Evolutionary conservation across 2,329 filamentous ascomycete species (phyloP), one percentile per base, ranked within the genome.

Genomic region (Trichophyton equinum): DNA sequence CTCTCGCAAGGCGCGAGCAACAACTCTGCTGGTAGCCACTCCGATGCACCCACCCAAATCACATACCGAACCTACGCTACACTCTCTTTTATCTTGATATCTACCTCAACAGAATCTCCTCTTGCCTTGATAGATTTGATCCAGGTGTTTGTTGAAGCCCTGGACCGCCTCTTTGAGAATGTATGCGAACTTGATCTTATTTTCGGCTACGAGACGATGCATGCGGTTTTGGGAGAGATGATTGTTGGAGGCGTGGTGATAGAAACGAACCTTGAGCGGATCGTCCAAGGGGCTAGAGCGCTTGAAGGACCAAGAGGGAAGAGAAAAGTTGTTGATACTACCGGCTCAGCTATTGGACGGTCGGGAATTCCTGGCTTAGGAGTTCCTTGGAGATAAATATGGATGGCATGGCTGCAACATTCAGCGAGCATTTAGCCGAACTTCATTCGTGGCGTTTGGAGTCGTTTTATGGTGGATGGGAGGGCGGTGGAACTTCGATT

Each of bases 61-160:
- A 97, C 94, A 7, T 99, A 99, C 80, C 90, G 94, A 62, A 89
- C 96, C 80, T 99, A 97, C 72, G 94, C 94, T 8, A 99, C 94
- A 0, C 87, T 99, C 64, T 97, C 95, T 77, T 99, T 99, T 78
- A 99, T 99, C 75, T 81, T 99, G 72, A 99, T 99, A 70, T 94
- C 88, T 40, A 99, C 95, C 3, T 90, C 91, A 4, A 96, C 94
- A 62, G 94, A 99, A 75, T 96, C 90, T 0, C 94, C 94, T 0
- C 86, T 99, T 2, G 94, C 94, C 0, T 82, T 99, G 25, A 91
- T 99, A 64, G 94, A 99, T 74, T 79, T 99, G 60, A 97, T 99
- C 66, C 94, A 99, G 75, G 94, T 99, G 63, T 99, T 96, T 69
- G 94, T 99, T 65, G 94, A 99, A 75, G 86, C 92, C 0, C 82